phyloP scores from a whole-genome alignment of 805 yeast genomes.

The Candida suzukii region DNA sequence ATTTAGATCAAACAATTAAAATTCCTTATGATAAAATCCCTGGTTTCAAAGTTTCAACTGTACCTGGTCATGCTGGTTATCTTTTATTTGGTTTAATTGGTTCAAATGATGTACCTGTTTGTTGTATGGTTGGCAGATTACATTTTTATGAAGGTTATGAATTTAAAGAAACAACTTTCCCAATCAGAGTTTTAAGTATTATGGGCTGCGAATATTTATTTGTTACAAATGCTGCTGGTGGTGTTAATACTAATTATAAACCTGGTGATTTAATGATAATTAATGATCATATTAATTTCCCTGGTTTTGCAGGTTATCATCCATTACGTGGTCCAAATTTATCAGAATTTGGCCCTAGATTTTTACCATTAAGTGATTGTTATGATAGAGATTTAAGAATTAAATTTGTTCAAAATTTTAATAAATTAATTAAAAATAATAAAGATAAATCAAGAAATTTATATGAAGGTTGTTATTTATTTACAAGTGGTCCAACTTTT shows the following conservation, averaged over 20 bases:
- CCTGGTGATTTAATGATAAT: conserved; percentile 92
- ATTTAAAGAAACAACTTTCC: conserved; percentile 78
- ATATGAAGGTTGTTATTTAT: conserved; percentile 83
- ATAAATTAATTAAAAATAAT: too few relatives aligned
- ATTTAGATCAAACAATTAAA: conserved; percentile 36
- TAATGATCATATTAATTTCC: conserved; percentile 82
- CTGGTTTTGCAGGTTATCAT: conserved; percentile 85
- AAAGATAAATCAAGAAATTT: conserved; percentile 27
- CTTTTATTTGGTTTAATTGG: conserved; percentile 76
- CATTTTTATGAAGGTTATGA: conserved; percentile 91
- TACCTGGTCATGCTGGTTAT: conserved; percentile 84
- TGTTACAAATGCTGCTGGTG: conserved; percentile 97
- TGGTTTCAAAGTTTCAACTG: conserved; percentile 75
- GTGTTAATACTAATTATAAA: conserved; percentile 54
- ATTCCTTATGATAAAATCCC: conserved; percentile 69
- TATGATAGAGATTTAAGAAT: conserved; percentile 70
- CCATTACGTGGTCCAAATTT: conserved; percentile 86
- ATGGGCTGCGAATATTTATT: conserved; percentile 58
- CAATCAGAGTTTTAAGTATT: conserved; percentile 65
- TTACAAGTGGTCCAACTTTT: conserved; percentile 89
- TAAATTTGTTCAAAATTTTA: too few relatives aligned
- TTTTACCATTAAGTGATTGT: conserved; percentile 83
- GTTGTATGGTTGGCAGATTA: conserved; percentile 90
- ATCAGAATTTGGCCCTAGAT: conserved; percentile 76
- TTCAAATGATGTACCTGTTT: conserved; percentile 60